phyloP scores from a whole-genome alignment of 208 protist species.

The Naegleria gruberi region DNA sequence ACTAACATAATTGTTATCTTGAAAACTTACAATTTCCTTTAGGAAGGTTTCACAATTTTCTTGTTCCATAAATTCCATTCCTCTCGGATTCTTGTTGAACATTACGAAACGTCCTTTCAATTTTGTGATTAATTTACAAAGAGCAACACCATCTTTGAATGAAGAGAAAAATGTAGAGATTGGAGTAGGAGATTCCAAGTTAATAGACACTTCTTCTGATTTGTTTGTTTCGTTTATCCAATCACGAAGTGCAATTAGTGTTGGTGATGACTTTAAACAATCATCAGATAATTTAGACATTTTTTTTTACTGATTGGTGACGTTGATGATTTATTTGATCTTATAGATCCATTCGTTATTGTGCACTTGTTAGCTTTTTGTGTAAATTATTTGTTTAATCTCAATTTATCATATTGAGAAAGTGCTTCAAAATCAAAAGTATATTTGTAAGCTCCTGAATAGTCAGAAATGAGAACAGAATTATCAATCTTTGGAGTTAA shows the following conservation, averaged over 20 bases:
- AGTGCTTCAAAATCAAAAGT: neutral
- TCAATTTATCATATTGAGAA: neutral
- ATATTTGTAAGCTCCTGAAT: neutral
- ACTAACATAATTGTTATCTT: too few relatives aligned
- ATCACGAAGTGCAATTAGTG: too few relatives aligned
- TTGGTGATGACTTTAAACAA: too few relatives aligned
- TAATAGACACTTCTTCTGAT: neutral
- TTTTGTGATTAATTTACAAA: neutral
- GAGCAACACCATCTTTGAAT: neutral
- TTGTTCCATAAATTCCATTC: neutral
- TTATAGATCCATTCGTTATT: too few relatives aligned
- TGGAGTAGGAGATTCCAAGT: neutral
- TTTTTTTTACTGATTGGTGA: too few relatives aligned
- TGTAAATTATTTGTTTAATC: neutral
- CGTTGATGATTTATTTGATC: too few relatives aligned
- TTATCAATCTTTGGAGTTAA: neutral
- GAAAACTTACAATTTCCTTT: neutral
- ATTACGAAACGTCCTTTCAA: neutral
- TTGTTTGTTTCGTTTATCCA: neutral
- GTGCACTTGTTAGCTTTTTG: too few relatives aligned
- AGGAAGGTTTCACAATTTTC: neutral
- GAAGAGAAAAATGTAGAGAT: neutral
- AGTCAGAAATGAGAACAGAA: neutral
- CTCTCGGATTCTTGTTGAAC: neutral
- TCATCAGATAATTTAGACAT: too few relatives aligned